Percentiles rank a stretch among this genome's conserved stretches.
Evolutionary conservation across 2,329 filamentous ascomycete species (phyloP).

Genomic region (Hortaea werneckii): DNA sequence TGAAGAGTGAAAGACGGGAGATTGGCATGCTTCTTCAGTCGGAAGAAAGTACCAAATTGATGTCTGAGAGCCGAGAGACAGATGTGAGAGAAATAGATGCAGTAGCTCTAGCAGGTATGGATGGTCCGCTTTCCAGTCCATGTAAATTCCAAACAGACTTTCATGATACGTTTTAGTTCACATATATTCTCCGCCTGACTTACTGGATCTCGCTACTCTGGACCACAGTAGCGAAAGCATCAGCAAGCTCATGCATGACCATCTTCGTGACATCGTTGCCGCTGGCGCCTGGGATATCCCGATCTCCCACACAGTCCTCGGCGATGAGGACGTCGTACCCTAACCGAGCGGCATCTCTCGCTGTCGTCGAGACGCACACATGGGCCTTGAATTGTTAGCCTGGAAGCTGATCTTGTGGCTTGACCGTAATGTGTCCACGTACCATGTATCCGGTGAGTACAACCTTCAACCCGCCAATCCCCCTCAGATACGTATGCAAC

Average conservation of each 20-base stretch:
- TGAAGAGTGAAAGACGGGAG: neutral
- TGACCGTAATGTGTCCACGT: too few relatives aligned
- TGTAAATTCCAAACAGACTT: too few relatives aligned
- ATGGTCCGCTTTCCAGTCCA: too few relatives aligned
- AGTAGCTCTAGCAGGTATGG: too few relatives aligned
- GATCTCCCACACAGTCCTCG: constrained; percentile 54
- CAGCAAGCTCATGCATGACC: constrained; percentile 49
- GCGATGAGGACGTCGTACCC: constrained; percentile 56
- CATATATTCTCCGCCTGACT: neutral
- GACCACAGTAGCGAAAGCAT: constrained; percentile 54
- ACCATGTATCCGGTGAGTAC: constrained; percentile 54
- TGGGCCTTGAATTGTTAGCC: constrained; percentile 44
- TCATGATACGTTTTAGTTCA: too few relatives aligned
- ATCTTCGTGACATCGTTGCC: constrained; percentile 46
- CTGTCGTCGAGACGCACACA: constrained; percentile 54
- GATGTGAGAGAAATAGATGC: too few relatives aligned
- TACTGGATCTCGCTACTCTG: constrained; percentile 40
- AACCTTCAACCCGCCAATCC: constrained; percentile 45
- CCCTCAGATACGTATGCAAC: constrained; percentile 45
- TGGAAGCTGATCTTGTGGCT: neutral
- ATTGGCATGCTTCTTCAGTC: too few relatives aligned
- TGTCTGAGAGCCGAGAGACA: too few relatives aligned
- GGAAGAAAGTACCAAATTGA: too few relatives aligned
- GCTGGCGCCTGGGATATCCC: constrained; percentile 53
- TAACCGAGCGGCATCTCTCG: constrained; percentile 48